Conservation (phyloP, 1,284 basidiomycete genomes). For the Coniferiporia weirii region DNA sequence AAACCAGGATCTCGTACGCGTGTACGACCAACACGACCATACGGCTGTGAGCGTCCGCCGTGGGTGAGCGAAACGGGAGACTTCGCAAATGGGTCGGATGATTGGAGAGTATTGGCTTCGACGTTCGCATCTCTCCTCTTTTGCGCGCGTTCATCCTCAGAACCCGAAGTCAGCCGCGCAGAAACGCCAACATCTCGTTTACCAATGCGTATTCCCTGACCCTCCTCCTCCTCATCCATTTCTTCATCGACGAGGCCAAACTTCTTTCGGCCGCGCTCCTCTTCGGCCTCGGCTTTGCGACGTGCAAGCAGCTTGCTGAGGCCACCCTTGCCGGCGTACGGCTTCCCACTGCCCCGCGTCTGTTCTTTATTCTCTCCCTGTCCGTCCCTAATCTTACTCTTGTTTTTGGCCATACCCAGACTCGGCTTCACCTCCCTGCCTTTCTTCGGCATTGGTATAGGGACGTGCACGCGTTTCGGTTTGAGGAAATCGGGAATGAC, state of each 20-base stretch:
- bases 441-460: conserved; percentile 49
- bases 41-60: conserved; percentile 38
- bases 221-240: conserved; percentile 25
- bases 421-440: conserved; percentile 31
- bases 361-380: conserved; percentile 15
- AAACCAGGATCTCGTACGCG: conserved; percentile 33
- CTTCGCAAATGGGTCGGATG: conserved; percentile 21
- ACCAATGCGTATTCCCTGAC: conserved; percentile 19
- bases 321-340: conserved; percentile 68
- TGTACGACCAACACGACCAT: conserved; percentile 59
- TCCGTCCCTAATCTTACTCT: conserved; percentile 21
- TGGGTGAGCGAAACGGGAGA: conserved; percentile 17
- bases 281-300: conserved; percentile 36
- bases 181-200: conserved; percentile 18
- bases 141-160: conserved; percentile 11
- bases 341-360: conserved; percentile 35
- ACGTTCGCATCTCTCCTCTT: neutral
- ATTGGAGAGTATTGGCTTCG: neutral
- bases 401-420: conserved; percentile 28
- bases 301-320: conserved; percentile 68
- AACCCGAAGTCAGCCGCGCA: conserved; percentile 12
- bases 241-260: conserved; percentile 25
- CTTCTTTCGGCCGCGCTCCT: conserved; percentile 29
- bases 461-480: conserved; percentile 45
- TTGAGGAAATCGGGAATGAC: conserved; percentile 60